Evolutionary conservation across 1,139 yeast genomes (phyloP).

Genomic region (Wickerhamomyces sp.): DNA sequence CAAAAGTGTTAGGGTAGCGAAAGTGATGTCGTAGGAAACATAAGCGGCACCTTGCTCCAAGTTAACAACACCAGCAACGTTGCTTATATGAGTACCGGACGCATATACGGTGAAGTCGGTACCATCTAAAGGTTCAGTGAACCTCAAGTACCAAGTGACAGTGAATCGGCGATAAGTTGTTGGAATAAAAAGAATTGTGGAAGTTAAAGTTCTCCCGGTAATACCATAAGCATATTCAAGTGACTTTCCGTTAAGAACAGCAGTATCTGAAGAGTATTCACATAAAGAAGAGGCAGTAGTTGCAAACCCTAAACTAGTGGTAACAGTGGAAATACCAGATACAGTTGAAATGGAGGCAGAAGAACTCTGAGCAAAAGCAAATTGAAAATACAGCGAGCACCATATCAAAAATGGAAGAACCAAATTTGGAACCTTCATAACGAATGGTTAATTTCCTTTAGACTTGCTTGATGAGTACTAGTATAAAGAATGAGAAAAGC

Average conservation of each 20-base stretch:
- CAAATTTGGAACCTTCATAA: too few species aligned
- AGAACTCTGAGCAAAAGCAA: too few species aligned
- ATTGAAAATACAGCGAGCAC: too few species aligned
- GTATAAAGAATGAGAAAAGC: too few species aligned
- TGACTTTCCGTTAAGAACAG: constrained; percentile 2
- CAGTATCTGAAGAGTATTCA: constrained; percentile 1
- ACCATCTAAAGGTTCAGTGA: constrained; percentile 4
- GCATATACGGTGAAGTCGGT: constrained; percentile 1
- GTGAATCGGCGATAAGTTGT: constrained; percentile 1
- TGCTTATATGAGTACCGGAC: constrained; percentile 4
- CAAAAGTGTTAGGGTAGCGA: constrained; percentile 1
- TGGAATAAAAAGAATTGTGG: not conserved
- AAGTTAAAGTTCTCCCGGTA: not conserved
- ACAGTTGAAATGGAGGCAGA: constrained; percentile 1
- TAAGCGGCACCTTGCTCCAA: constrained; percentile 6
- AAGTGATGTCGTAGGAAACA: constrained; percentile 3
- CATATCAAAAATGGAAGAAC: too few species aligned
- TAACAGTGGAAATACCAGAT: constrained; percentile 5
- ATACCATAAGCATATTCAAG: constrained; percentile 2
- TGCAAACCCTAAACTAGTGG: constrained; percentile 1
- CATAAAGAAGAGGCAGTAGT: constrained; percentile 2
- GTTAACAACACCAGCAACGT: constrained; percentile 7
- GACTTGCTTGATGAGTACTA: too few species aligned
- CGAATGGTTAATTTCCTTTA: too few species aligned
- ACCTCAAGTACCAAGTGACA: constrained; percentile 8